Base-by-base conservation (phyloP, 2,329 filamentous ascomycete species). In the Pseudophaeomoniella oleicola region DNA sequence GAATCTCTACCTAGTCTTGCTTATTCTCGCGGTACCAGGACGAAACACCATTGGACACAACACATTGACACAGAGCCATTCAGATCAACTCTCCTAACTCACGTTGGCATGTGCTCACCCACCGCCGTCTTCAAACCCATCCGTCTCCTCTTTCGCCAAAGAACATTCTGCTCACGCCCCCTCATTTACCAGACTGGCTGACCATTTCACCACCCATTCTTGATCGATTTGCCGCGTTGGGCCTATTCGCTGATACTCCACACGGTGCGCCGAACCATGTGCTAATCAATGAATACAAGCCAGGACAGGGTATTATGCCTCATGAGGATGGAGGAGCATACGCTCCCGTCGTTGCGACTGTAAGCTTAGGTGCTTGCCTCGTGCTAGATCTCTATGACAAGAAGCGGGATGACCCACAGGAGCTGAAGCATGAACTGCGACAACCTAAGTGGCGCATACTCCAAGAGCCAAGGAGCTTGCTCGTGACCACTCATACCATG, bases 311-410 rank as follows among this genome's bases (percentile, higher is more conserved):
- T n/a, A 96, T 96, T 46, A 93, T 94, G 83, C 78, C 87, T 33
- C 88, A 96, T 56, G 90, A 94, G 66, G 88, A 98, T 55, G 90
- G 88, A 2, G 63, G 72, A 5, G 84, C 88, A 6, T 98, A 98
- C 54, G 72, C 81, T 52, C 81, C 81, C 1, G 75, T 92, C 11
- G 88, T 94, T 10, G 90, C 85, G 44, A 96, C 90, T 2, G 78
- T 96, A 43, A 93, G 84, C 59, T 62, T 98, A 5, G 84, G 84
- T 0, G 74, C 75, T 6, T 74, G 74, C 34, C 64, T 93, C 5
- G 84, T 88, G 39, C 65, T 96, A 36, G 78, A 93, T 47, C 63
- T 96, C 11, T 76, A 81, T 53, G 66, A 67, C 46, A 78, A 71
- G 54, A 74, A 39, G 14, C 31, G 36, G 2, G 37, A 35, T 5